Conservation (phyloP, 345 rosid genomes). For the Abelmoschus esculentus region DNA sequence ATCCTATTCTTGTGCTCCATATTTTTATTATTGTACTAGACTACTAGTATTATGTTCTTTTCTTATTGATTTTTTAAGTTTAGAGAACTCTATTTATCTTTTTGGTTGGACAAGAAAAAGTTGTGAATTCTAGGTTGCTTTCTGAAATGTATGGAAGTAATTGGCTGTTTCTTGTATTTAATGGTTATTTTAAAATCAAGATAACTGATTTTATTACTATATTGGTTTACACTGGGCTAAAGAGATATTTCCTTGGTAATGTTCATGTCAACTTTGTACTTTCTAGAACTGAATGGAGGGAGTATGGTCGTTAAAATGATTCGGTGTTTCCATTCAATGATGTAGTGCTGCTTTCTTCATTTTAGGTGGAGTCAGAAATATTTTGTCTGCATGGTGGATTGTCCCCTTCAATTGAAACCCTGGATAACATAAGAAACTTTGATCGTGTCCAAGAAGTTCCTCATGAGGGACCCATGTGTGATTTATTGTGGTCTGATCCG, state of each 20-base stretch:
- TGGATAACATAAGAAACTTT: slow-evolving; percentile 84
- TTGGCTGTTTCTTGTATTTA: neutral
- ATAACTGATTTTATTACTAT: neutral
- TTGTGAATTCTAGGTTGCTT: neutral
- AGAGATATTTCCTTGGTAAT: neutral
- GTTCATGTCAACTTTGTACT: neutral
- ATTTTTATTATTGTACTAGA: neutral
- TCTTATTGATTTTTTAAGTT: neutral
- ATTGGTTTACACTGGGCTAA: neutral
- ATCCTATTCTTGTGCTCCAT: neutral
- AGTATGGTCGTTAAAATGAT: slow-evolving; percentile 5
- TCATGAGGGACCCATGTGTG: slow-evolving; percentile 99
- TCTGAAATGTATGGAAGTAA: neutral
- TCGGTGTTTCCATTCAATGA: neutral
- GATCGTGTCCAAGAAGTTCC: slow-evolving; percentile 99
- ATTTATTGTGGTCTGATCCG: slow-evolving; percentile 97
- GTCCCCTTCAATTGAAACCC: slow-evolving; percentile 97
- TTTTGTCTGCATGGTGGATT: slow-evolving; percentile 98
- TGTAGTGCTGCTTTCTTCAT: slow-evolving; percentile 2
- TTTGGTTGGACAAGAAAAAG: neutral
- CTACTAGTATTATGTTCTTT: neutral
- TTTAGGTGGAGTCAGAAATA: slow-evolving; percentile 92
- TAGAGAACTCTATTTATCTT: neutral
- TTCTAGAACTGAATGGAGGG: slow-evolving; percentile 4
- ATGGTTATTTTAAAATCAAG: neutral